Base-by-base conservation (phyloP, 2,329 filamentous ascomycete species). In the Exophiala sp. region DNA sequence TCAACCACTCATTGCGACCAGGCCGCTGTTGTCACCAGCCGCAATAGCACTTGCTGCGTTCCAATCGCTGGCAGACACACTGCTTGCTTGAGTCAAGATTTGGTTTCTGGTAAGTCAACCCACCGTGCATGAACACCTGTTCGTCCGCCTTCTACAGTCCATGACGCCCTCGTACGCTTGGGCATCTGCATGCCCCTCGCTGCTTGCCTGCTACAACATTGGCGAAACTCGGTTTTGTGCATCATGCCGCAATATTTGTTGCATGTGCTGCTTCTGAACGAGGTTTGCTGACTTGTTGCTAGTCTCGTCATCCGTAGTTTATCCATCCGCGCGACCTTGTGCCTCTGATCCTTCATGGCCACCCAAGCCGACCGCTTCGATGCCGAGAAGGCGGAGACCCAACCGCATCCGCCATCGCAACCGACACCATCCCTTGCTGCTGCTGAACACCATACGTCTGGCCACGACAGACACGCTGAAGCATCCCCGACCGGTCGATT, bases 101-200 rank as follows among this genome's bases (percentile, higher is more conserved):
- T 29, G 24, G 24, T 38, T 29, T n/a, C 24, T 52, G 47, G 50
- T 46, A 29, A 35, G 46, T 48, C 18, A 14, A 41, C 34, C 43
- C 33, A 16, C 50, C 24, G 35, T 58, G 61, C 61, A 62, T 63
- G 61, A 63, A 63, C 60, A 57, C 53, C 52, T 56, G 61, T 62
- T 63, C 58, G 58, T 57, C 54, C 50, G 46, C 45, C 38, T 54
- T 14, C 47, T 20, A 6, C 24, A 14, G 29, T 34, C 20, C 33
- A 20, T n/a, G 29, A 29, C 41, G 34, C 29, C 10, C 20, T 14
- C 43, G 43, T 46, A 8, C 24, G 7, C 24, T 5, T 46, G 43
- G 43, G 43, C 43, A 36, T 14, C 29, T 34, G 43, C 43, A 34
- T 46, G 47, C 18, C 48, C 32, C 39, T 43, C 48, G 12, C 16